Evolutionary conservation across 139 green algal species (phyloP).

Genomic region (Ulvella scutata): DNA sequence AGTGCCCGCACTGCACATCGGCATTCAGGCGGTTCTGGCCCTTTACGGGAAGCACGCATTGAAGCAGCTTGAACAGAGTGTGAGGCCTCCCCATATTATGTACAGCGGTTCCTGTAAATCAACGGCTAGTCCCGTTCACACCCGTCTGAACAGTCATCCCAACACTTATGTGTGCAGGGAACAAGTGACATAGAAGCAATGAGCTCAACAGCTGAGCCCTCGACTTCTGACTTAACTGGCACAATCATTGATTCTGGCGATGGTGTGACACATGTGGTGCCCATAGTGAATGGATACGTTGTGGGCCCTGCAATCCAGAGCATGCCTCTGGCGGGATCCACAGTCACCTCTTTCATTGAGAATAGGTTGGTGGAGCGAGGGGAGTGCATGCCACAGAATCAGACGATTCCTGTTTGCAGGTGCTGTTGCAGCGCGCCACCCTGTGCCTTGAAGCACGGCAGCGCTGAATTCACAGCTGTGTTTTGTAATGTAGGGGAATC

Average conservation of each 20-base stretch:
- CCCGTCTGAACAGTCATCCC: background rate
- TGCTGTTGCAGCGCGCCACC: background rate
- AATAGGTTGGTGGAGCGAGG: slow-evolving; percentile 21
- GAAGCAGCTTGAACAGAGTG: background rate
- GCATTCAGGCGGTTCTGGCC: slow-evolving; percentile 37
- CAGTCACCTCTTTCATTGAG: slow-evolving; percentile 35
- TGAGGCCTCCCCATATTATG: background rate
- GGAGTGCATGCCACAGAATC: background rate
- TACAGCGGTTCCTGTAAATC: background rate
- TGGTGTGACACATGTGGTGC: slow-evolving; percentile 58
- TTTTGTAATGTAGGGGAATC: slow-evolving; percentile 29
- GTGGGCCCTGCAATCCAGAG: slow-evolving; percentile 34
- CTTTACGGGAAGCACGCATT: slow-evolving; percentile 28
- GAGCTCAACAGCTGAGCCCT: background rate
- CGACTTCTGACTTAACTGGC: slow-evolving; percentile 35
- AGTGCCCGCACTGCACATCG: slow-evolving; percentile 61
- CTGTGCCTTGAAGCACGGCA: background rate
- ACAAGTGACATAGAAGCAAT: background rate
- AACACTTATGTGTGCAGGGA: background rate
- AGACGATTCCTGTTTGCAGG: slow-evolving; percentile 2
- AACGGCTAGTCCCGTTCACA: background rate
- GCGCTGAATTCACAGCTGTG: slow-evolving; percentile 42
- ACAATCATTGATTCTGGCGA: slow-evolving; percentile 61
- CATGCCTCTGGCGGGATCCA: slow-evolving; percentile 50
- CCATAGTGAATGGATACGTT: slow-evolving; percentile 63